These are phyloP conservation scores for Cyanidioschyzon merolae DNA, from an alignment of 23 red algal genomes.

Conservation along the genomic window DNA sequence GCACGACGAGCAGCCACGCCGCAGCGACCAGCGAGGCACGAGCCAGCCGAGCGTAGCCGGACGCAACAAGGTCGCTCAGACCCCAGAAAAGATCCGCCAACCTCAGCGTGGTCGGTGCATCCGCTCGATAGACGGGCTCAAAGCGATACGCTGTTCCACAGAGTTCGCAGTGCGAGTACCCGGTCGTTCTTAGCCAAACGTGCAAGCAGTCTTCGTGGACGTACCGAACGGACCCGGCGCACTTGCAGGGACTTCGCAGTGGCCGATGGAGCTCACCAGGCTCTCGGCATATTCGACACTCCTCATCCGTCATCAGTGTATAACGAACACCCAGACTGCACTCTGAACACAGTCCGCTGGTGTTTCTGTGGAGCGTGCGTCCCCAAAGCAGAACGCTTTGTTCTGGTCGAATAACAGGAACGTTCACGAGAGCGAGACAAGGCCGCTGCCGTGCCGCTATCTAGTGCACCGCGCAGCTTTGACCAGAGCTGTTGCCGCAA, in stretches of 20 bases:
- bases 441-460: too few relatives aligned
- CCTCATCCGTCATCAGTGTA: too few relatives aligned
- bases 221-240: slow-evolving; percentile 75
- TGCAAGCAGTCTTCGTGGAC: slow-evolving; percentile 89
- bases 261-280: slow-evolving; percentile 46
- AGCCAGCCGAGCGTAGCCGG: neutral
- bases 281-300: slow-evolving; percentile 94
- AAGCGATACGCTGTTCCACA: slow-evolving; percentile 82
- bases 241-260: slow-evolving; percentile 80
- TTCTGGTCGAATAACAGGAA: too few relatives aligned
- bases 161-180: slow-evolving; percentile 70
- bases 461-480: too few relatives aligned
- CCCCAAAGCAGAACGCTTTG: too few relatives aligned
- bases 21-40: neutral
- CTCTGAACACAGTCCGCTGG: too few relatives aligned
- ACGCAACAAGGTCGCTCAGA: neutral
- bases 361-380: too few relatives aligned
- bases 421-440: too few relatives aligned
- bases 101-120: slow-evolving; percentile 56
- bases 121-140: slow-evolving; percentile 54
- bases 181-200: slow-evolving; percentile 64
- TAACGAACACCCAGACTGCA: too few relatives aligned
- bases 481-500: too few relatives aligned
- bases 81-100: slow-evolving; percentile 53
- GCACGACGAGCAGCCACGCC: neutral